phyloP scores from a whole-genome alignment of 345 rosid species.

The Hibiscus mutabilis region DNA sequence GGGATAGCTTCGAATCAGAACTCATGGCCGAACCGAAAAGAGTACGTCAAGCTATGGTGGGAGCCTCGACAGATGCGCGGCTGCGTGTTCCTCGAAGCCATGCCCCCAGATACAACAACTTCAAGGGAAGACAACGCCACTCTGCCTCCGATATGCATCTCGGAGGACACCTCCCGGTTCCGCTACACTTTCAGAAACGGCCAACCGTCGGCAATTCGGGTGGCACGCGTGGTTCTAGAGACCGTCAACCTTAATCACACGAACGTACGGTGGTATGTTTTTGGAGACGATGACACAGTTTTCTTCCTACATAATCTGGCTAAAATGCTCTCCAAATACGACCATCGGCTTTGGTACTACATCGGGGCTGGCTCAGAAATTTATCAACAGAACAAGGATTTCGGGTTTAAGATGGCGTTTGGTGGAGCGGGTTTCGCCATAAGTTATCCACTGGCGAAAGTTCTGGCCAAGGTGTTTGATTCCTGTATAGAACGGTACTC shows the following conservation, averaged over 20 bases:
- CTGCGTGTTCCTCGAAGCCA: conserved; percentile 59
- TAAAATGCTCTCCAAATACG: conserved; percentile 71
- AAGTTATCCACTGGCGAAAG: conserved; percentile 67
- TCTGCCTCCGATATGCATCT: conserved; percentile 62
- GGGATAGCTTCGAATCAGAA: conserved; percentile 52
- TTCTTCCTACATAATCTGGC: conserved; percentile 63
- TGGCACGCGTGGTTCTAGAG: conserved; percentile 63
- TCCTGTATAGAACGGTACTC: conserved; percentile 76
- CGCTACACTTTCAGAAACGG: conserved; percentile 56
- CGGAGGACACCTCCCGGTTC: conserved; percentile 64
- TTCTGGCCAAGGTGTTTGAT: conserved; percentile 59
- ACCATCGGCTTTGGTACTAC: conserved; percentile 67
- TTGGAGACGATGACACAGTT: conserved; percentile 78
- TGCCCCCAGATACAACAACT: conserved; percentile 19
- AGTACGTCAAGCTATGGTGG: conserved; percentile 79
- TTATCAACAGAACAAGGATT: conserved; percentile 45
- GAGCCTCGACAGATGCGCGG: conserved; percentile 51
- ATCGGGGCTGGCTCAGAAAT: conserved; percentile 71
- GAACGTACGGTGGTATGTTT: conserved; percentile 68
- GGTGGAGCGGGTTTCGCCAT: conserved; percentile 82
- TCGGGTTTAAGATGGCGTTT: conserved; percentile 62
- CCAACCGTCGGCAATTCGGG: conserved; percentile 62
- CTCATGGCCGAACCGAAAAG: conserved; percentile 51
- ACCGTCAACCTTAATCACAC: conserved; percentile 47
- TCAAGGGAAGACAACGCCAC: conserved; percentile 10